These are phyloP conservation scores for Phialophora expanda DNA, from an alignment of 2,329 filamentous ascomycete genomes.

Conservation along the genomic window DNA sequence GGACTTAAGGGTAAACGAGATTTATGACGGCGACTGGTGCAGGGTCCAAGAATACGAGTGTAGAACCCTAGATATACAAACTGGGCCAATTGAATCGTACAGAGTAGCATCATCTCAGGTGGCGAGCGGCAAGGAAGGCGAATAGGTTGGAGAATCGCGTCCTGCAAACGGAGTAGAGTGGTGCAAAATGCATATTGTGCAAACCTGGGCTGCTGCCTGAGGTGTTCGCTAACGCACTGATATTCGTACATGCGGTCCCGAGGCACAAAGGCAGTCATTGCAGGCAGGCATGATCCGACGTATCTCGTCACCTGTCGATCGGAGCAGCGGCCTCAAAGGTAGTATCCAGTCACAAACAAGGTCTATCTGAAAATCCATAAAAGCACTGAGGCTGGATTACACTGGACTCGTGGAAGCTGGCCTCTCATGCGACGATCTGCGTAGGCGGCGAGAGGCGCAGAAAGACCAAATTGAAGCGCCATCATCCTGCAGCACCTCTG, in stretches of 20 bases:
- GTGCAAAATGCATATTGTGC: background rate
- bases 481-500: background rate
- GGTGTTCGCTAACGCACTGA: background rate
- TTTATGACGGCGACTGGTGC: background rate
- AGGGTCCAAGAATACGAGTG: background rate
- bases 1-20: background rate
- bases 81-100: background rate
- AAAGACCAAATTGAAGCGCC: background rate
- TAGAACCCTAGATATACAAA: background rate
- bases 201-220: background rate
- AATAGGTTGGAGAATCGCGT: background rate
- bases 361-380: background rate
- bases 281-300: background rate
- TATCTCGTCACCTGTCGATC: background rate
- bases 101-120: slow-evolving; percentile 1
- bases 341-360: background rate
- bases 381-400: slow-evolving; percentile 7
- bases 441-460: slow-evolving; percentile 22
- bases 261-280: background rate
- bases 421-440: slow-evolving; percentile 13
- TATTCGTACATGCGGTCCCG: background rate
- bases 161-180: background rate
- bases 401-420: background rate
- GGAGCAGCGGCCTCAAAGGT: background rate
- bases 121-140: slow-evolving; percentile 15